These are phyloP conservation scores for Amaranthus cruentus DNA, from an alignment of 148 eudicot genomes.

Conservation along the genomic window DNA sequence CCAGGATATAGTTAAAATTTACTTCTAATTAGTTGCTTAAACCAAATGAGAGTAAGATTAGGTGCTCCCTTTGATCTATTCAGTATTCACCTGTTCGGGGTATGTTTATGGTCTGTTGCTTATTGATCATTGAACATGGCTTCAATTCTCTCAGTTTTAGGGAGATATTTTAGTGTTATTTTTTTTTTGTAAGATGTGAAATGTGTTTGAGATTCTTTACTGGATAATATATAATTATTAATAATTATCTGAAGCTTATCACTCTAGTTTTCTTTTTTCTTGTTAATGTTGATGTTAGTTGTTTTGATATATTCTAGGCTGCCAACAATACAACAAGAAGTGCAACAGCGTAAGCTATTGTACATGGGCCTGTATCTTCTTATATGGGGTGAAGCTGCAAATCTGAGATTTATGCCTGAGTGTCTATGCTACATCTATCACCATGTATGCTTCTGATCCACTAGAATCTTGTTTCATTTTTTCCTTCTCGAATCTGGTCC, in stretches of 20 bases:
- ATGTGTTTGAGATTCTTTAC: too few relatives aligned
- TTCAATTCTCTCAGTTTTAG: too few relatives aligned
- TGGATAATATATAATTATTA: too few relatives aligned
- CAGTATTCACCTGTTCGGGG: too few relatives aligned
- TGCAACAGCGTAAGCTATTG: constrained; percentile 89
- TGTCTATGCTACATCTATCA: constrained; percentile 98
- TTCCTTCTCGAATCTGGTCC: not conserved
- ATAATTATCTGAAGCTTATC: not conserved
- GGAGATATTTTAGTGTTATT: too few relatives aligned
- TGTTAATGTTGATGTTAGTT: not conserved
- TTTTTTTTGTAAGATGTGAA: too few relatives aligned
- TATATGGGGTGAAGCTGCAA: constrained; percentile 99
- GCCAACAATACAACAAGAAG: constrained; percentile 97
- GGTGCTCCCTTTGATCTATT: too few relatives aligned
- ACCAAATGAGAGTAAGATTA: too few relatives aligned
- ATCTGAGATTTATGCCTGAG: constrained; percentile 98
- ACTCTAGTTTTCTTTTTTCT: not conserved
- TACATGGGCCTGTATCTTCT: constrained; percentile 98
- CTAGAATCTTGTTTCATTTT: constrained; percentile 1
- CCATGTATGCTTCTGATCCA: constrained; percentile 53
- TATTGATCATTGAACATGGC: too few relatives aligned
- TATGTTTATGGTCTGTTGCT: too few relatives aligned
- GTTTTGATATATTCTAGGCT: constrained; percentile 46
- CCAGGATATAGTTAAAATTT: too few relatives aligned
- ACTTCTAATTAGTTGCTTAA: too few relatives aligned